Conservation (phyloP, 768 basidiomycete genomes). For the Pleurotus platypus region DNA sequence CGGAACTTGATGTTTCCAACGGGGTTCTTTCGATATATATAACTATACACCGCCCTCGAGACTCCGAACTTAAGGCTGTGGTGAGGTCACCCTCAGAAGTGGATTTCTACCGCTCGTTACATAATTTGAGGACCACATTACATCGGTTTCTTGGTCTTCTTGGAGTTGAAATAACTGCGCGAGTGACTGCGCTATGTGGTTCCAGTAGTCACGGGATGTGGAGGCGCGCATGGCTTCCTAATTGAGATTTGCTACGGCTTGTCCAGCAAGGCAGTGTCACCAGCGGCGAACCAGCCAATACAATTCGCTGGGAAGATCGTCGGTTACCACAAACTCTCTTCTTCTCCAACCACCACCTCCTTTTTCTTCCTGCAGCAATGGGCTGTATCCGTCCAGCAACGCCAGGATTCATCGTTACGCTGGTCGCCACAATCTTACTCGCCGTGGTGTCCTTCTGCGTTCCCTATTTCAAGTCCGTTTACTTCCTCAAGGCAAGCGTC, state of each 20-base stretch:
- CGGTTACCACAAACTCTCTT: background rate
- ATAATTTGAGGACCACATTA: too few relatives aligned
- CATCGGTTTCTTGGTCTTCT: too few relatives aligned
- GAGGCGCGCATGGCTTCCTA: background rate
- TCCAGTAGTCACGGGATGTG: too few relatives aligned
- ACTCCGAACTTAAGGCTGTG: too few relatives aligned
- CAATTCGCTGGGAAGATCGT: background rate
- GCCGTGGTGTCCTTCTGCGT: slow-evolving; percentile 88
- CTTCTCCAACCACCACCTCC: background rate
- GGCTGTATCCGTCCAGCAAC: slow-evolving; percentile 77
- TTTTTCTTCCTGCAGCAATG: slow-evolving; percentile 33
- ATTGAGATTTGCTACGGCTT: background rate
- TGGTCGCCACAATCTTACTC: slow-evolving; percentile 74
- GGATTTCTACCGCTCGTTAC: too few relatives aligned
- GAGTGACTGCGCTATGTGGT: too few relatives aligned
- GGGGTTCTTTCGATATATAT: too few relatives aligned
- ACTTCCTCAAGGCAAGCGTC: slow-evolving; percentile 79
- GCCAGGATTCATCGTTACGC: slow-evolving; percentile 82
- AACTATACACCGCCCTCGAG: too few relatives aligned
- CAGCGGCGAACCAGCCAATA: background rate
- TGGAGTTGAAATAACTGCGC: too few relatives aligned
- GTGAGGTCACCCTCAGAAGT: too few relatives aligned
- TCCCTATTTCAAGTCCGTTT: slow-evolving; percentile 84
- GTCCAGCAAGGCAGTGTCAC: slow-evolving; percentile 4
- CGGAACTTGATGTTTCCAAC: too few relatives aligned